phyloP scores from a whole-genome alignment of 106 monocot species.

The Dendrobium chrysotoxum region DNA sequence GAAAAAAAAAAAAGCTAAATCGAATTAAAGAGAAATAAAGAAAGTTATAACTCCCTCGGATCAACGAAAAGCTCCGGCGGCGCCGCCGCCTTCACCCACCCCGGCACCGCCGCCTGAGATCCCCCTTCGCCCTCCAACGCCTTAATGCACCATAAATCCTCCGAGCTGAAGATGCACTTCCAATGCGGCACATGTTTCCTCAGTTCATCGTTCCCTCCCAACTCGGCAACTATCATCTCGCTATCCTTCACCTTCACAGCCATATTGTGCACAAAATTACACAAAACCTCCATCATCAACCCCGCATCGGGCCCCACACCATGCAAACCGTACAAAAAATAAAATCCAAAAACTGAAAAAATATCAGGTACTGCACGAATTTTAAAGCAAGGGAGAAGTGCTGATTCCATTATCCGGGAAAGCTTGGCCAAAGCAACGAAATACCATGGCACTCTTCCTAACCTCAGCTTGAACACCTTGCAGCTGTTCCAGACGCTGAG shows the following conservation, averaged over 20 bases:
- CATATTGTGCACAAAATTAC: conserved; percentile 10
- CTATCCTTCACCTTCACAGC: conserved; percentile 5
- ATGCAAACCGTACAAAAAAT: conserved; percentile 10
- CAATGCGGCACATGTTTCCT: conserved; percentile 7
- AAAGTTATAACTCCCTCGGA: conserved; percentile 12
- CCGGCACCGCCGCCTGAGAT: background rate
- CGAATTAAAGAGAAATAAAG: background rate
- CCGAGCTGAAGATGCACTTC: conserved; percentile 10
- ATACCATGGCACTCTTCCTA: background rate
- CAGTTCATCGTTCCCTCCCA: background rate
- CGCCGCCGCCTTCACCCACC: conserved; percentile 7
- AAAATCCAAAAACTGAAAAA: conserved; percentile 8
- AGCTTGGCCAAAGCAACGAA: background rate
- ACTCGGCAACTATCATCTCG: conserved; percentile 5
- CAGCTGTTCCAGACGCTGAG: conserved; percentile 6
- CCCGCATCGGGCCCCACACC: background rate
- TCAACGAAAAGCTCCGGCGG: conserved; percentile 10
- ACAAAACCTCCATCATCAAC: conserved; percentile 5
- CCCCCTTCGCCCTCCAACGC: background rate
- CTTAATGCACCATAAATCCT: conserved; percentile 24
- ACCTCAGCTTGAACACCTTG: background rate
- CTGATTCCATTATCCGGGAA: background rate
- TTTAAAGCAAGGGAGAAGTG: background rate
- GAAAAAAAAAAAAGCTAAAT: background rate
- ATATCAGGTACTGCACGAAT: conserved; percentile 8